Evolutionary conservation across 1,139 yeast species (phyloP), one percentile per base, ranked within the genome.

Genomic region (Pichia norvegensis): DNA sequence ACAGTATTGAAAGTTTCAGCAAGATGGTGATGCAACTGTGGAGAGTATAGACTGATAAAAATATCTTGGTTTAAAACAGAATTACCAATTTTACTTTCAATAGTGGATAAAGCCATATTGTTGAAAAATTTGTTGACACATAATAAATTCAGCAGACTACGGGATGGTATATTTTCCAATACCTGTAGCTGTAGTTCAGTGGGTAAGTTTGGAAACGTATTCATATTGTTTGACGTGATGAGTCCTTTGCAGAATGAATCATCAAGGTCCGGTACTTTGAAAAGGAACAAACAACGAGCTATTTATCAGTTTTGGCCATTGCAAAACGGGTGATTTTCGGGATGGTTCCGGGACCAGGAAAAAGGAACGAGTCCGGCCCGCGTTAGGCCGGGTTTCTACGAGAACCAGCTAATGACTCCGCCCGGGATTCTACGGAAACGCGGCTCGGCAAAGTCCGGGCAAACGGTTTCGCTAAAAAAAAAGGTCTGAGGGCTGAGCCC

Each of bases 1-100:
- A 53, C 53, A 0, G 62, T 56, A 25, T 53, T 57, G 38, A 50
- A 59, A 6, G 56, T 48, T 41, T 54, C 59, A 9, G 53, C 48
- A 8, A 50, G 41, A 23, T 42, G 50, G 17, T 50, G 50, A 13
- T 48, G 51, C 31, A 49, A 52, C 43, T 60, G 63, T 14, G 63
- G 63, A 2, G 63, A 59, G 38, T 47, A 60, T 4, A 60, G 36
- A 21, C 57, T 49, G 4, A 59, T 46, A 29, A 46, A 54, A 1
- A 59, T 27, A 10, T 44, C 43, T 7, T 48, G 33, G 25, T 44
- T 37, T 9, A 21, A 11, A 4, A 45, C 41, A 10, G 41, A 11
- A 4, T 38, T 46, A 38, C 16, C 44, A 4, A 38, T 39, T 29
- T 29, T 35, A 23, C 45, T 36, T 8, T 10, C n/a, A 16, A 46